Base-by-base conservation (phyloP, 805 yeast species). In the Candida awuae region DNA sequence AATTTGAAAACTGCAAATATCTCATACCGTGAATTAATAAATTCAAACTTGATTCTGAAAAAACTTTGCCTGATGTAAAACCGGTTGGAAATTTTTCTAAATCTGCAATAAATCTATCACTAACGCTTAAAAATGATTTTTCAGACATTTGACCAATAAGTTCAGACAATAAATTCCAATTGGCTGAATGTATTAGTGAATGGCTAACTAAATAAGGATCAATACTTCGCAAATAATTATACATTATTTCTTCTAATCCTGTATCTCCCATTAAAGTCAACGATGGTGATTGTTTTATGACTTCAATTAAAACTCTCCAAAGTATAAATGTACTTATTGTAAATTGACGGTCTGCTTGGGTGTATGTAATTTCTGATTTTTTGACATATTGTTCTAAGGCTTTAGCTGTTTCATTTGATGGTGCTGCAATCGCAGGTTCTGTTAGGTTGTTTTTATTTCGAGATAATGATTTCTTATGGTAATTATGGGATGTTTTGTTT, bases 61-160 rank as follows among this genome's bases (percentile, higher is more conserved):
- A 44, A 4, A 42, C 43, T 17, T 47, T 46, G 20, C 47, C 49
- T 15, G 63, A 63, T 0, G 75, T 58, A 10, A 66, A 63, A 8
- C 66, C 62, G 4, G 67, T 56, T 13, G 94, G 94, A 2, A 80
- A 69, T 52, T 82, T 85, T 53, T 92, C 98, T 38, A 92, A 62
- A 52, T 90, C 97, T 0, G 94, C 94, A 38, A 92, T 83, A 53
- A 92, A 92, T 41, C 95, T 65, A 56, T 92, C 98, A 53, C 94
- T 84, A 1, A 92, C 97, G 40, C 87, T 80, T 10, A 85, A 56
- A 49, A 92, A 87, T 37, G 94, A 70, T 46, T 77, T 78, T 32
- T 75, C 82, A 0, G 95, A 84, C 94, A 94, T 87, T 47, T 78
- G 80, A 1, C 98, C 98, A 29, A 94, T 61, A 6, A 92, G 65